Evolutionary conservation across 352 stramenopile genomes (phyloP).

Genomic region (Globisporangium parvum): DNA sequence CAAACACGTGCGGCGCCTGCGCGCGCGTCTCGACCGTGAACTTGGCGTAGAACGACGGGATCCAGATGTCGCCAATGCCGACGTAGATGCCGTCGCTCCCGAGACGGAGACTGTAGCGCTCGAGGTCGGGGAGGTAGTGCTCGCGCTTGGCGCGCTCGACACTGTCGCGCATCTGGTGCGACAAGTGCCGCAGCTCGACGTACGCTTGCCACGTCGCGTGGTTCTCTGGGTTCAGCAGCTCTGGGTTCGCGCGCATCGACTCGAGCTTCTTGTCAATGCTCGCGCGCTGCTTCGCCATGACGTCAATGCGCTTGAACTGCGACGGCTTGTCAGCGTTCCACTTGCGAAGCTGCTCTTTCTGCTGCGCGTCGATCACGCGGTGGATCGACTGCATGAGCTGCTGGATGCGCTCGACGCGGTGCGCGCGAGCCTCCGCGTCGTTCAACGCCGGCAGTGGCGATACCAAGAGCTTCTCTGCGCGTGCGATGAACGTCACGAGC

Average conservation of each 20-base stretch:
- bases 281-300: conserved; percentile 46
- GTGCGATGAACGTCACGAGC: conserved; percentile 39
- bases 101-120: conserved; percentile 56
- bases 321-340: conserved; percentile 55
- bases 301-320: conserved; percentile 62
- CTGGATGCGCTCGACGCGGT: conserved; percentile 33
- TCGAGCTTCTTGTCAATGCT: conserved; percentile 57
- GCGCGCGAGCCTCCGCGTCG: conserved; percentile 1
- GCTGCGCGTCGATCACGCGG: conserved; percentile 29
- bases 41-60: conserved; percentile 64
- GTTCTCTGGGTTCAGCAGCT: conserved; percentile 43
- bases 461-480: conserved; percentile 41
- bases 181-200: conserved; percentile 59
- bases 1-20: conserved; percentile 46
- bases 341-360: conserved; percentile 37
- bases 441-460: conserved; percentile 9
- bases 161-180: conserved; percentile 44
- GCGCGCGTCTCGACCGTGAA: conserved; percentile 68
- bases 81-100: conserved; percentile 68
- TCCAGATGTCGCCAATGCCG: conserved; percentile 64
- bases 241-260: conserved; percentile 36
- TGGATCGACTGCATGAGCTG: conserved; percentile 50
- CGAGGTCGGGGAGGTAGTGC: conserved; percentile 56
- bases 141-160: conserved; percentile 67
- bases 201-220: conserved; percentile 53